Base-by-base conservation (phyloP, 805 yeast species). In the Saccharomycopsis amapae region DNA sequence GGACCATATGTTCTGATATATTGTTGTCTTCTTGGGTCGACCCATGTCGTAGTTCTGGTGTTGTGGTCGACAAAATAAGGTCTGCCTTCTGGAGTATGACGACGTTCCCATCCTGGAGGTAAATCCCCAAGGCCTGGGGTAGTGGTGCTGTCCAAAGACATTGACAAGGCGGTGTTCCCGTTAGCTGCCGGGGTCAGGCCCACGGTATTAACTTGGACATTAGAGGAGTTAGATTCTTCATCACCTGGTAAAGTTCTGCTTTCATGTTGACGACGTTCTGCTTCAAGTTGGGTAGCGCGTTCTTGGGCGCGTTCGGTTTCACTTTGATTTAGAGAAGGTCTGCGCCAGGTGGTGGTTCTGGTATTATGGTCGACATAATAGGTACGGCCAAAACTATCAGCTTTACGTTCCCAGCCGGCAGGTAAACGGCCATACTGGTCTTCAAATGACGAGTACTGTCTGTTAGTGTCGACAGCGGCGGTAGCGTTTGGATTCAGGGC, bases 11-110 rank as follows among this genome's bases (percentile, higher is more conserved):
- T 87, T 63, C 97, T 83, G 57, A 93, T 93, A 65, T 87, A 93
- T 69, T 93, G 99, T 67, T 93, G 98, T 66, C 98, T 80, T 67
- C 99, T 79, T 54, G 99, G 99, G 65, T 93, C 99, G 39, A 93
- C 99, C 99, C 99, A 93, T 10, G 99, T 93, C 3, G 99, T 93
- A 1, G 99, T 93, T 64, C 99, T 78, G n/a, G 98, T 93, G 65
- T 93, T 93, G 68, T 93, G 99, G 65, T 93, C 99, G 40, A 93
- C 98, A 63, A 89, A 93, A 67, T 93, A 93, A 5, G 97, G 94
- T 62, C 98, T 79, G 33, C 98, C 99, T 66, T 93, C 98, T 23
- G 95, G 95, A 5, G 99, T 93, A 58, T 85, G 84, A 54, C 99
- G 74, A 68, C 90, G 97, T 67, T 93, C 99, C 99, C 99, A 93